Evolutionary conservation across 257 asterid genomes (phyloP).

Genomic region (Penstemon eatonii): DNA sequence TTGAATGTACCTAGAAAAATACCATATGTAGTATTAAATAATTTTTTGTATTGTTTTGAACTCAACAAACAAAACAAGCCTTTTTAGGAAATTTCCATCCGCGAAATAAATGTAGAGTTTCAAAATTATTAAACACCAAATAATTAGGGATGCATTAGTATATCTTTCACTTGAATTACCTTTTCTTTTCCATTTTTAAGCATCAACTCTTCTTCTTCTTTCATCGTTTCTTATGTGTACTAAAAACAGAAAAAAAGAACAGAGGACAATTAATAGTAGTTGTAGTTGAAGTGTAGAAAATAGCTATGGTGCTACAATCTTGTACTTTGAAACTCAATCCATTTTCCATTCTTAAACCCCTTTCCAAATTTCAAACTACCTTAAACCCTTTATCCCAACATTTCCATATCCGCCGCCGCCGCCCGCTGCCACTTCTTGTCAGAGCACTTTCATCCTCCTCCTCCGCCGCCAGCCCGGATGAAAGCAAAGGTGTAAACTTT

Average conservation of each 20-base stretch:
- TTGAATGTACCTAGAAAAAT: no score
- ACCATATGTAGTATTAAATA: no score
- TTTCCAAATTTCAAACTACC: conserved; percentile 34
- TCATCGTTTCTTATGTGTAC: not conserved
- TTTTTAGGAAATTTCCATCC: no score
- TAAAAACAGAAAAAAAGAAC: no score
- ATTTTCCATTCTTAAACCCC: conserved; percentile 33
- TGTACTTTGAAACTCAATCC: conserved; percentile 42
- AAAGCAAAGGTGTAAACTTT: conserved; percentile 38
- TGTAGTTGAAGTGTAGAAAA: not conserved
- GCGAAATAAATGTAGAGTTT: no score
- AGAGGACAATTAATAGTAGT: no score
- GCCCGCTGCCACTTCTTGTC: conserved; percentile 36
- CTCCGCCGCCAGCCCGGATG: conserved; percentile 37
- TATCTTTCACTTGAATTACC: no score
- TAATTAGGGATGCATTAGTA: no score
- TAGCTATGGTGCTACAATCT: conserved; percentile 51
- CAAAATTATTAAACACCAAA: no score
- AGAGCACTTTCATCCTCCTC: conserved; percentile 57
- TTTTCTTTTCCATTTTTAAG: not conserved
- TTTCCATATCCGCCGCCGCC: conserved; percentile 19
- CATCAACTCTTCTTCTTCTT: not conserved
- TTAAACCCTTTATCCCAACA: conserved; percentile 19
- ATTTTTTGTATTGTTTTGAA: no score
- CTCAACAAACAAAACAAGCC: no score